Evolutionary conservation across 2,329 filamentous ascomycete species (phyloP).

Genomic region (Fusarium proliferatum): DNA sequence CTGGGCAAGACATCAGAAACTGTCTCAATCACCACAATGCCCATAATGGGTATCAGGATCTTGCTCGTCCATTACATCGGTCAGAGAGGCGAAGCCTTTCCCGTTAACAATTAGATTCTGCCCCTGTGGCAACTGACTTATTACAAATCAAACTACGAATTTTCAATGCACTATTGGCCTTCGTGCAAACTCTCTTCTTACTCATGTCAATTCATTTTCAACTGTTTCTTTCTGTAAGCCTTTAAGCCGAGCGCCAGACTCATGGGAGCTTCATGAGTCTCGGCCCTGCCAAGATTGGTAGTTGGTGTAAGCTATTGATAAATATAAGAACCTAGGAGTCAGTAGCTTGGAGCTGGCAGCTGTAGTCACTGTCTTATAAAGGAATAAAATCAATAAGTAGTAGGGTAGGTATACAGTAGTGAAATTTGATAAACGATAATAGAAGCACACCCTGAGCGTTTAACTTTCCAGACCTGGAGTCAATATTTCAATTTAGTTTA

Average conservation of each 20-base stretch:
- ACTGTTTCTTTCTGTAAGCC: neutral
- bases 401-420: no score
- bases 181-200: conserved; percentile 1
- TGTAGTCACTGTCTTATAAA: neutral
- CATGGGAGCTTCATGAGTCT: neutral
- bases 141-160: conserved; percentile 16
- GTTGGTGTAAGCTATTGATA: neutral
- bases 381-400: neutral
- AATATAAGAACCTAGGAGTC: neutral
- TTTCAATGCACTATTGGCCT: neutral
- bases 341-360: neutral
- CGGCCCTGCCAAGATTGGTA: neutral
- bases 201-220: conserved; percentile 6
- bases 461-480: no score
- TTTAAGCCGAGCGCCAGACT: neutral
- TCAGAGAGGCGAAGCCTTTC: neutral
- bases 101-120: conserved; percentile 14
- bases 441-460: accelerated
- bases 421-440: accelerated
- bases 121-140: conserved; percentile 23
- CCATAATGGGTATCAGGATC: neutral
- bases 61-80: neutral
- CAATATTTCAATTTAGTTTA: neutral
- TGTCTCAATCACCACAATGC: conserved; percentile 25
- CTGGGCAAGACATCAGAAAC: neutral